Conservation (phyloP, 495 filamentous ascomycete species). For the Talaromyces stipitatus region DNA sequence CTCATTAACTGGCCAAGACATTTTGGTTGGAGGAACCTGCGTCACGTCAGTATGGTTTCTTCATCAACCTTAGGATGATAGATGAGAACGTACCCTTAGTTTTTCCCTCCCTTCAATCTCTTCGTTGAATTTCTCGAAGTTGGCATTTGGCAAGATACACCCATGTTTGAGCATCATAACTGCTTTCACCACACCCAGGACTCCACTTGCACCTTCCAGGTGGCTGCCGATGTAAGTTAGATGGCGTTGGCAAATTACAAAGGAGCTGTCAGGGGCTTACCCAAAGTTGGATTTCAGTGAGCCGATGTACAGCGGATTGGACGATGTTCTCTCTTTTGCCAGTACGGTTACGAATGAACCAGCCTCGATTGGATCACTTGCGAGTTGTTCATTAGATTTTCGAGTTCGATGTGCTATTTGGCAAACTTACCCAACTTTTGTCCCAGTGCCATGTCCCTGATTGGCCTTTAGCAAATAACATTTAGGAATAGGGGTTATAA, state of each 20-base stretch:
- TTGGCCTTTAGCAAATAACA: constrained; percentile 2
- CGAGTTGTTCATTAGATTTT: too few relatives aligned
- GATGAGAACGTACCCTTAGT: constrained; percentile 16
- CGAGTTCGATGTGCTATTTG: too few relatives aligned
- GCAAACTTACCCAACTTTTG: constrained; percentile 23
- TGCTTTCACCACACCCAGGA: constrained; percentile 26
- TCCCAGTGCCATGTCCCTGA: constrained; percentile 46
- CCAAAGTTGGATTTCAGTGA: constrained; percentile 41
- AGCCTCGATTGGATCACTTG: constrained; percentile 34
- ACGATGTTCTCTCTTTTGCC: constrained; percentile 13
- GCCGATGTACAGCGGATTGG: constrained; percentile 42
- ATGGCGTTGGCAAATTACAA: too few relatives aligned
- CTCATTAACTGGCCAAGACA: not conserved
- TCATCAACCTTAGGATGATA: too few relatives aligned
- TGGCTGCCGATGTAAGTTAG: too few relatives aligned
- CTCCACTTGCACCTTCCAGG: constrained; percentile 22
- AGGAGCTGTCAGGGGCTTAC: not conserved
- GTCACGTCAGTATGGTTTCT: too few relatives aligned
- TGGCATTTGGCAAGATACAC: constrained; percentile 18
- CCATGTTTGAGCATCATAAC: constrained; percentile 21
- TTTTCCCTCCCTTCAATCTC: constrained; percentile 21
- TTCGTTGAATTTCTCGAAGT: constrained; percentile 19
- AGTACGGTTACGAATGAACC: constrained; percentile 23
- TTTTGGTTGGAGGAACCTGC: not conserved
- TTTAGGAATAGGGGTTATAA: constrained; percentile 24